A percentile compares a stretch with the other conserved stretches of the same genome.
These are phyloP conservation scores for Syzygium aqueum DNA, from an alignment of 345 rosid species.

Conservation along the genomic window DNA sequence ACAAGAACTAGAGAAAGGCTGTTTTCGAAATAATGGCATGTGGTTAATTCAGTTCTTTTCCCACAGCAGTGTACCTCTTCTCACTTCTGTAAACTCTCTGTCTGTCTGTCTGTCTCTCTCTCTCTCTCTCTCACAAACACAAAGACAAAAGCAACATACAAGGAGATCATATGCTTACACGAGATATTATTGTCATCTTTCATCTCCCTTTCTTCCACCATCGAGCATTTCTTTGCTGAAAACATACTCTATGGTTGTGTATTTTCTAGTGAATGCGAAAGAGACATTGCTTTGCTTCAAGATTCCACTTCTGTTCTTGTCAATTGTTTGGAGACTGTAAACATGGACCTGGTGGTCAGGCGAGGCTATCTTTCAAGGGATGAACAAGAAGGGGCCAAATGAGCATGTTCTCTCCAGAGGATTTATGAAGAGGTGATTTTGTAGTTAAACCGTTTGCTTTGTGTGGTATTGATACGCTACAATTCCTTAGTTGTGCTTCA, in stretches of 20 bases:
- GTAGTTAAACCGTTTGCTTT: background rate
- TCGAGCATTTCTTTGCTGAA: background rate
- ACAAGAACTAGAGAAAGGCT: background rate
- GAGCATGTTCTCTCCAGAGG: constrained; percentile 75
- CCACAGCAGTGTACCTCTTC: background rate
- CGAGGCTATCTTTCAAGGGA: constrained; percentile 41
- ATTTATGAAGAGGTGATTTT: constrained; percentile 83
- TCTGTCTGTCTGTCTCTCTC: background rate
- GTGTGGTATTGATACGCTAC: background rate
- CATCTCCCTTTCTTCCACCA: background rate
- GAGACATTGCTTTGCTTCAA: constrained; percentile 61
- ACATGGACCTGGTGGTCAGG: constrained; percentile 11
- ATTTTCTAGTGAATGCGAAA: constrained; percentile 54
- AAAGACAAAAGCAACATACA: background rate
- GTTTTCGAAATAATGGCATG: background rate
- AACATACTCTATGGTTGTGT: constrained; percentile 7
- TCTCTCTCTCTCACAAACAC: background rate
- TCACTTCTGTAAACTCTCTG: background rate
- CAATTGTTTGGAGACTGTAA: constrained; percentile 58
- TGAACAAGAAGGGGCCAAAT: constrained; percentile 51
- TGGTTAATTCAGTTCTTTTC: background rate
- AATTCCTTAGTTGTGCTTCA: background rate
- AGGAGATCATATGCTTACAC: background rate
- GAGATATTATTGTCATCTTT: background rate
- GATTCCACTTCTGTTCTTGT: constrained; percentile 61